Base-by-base conservation (phyloP, 2,329 filamentous ascomycete genomes). In the Exophiala lecanii-corni region DNA sequence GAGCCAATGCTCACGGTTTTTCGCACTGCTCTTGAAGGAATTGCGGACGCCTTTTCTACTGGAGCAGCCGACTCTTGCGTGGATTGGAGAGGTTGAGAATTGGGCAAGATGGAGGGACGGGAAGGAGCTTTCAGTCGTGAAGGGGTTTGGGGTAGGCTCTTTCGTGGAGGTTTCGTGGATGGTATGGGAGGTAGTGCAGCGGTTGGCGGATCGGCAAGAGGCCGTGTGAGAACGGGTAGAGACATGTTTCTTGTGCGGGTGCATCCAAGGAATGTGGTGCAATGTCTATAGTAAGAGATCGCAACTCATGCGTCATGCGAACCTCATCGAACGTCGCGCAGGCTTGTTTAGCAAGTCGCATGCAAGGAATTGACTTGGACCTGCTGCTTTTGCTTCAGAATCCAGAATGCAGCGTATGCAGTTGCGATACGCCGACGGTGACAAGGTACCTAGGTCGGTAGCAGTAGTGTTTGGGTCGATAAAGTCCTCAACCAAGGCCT, bases 1-100 rank as follows among this genome's bases (percentile, higher is more conserved):
- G 88, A 83, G 60, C 89, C 91, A 59, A 96, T 94, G 72, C 89
- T 96, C 58, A 94, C 84, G 1, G 86, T 86, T 66, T 94, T 94
- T 50, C 89, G 81, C 42, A 96, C 66, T 1, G 82, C 79, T 63
- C 82, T 89, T 4, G 78, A 70, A 21, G 63, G 58, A n/a, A 53
- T 45, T 15, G 58, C 57, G 9, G 68, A 69, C 28, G 61, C 62
- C 9, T 72, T 57, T 4, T 70, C 70, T 49, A 78, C 81, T 10
- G 79, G 66, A 25, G 70, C 71, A 6, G 79, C 71, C 46, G 76
- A 77, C 13, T 78, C 69, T 12, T 78, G 72, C 4, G 75, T 72
- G 7, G 70, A 71, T 5, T 76, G 68, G 33, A 64, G 59, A 39
- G 64, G 69, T 25, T 72, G 69, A 20, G 76, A 72, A 28, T 74